These are phyloP conservation scores for Colletotrichum melonis DNA, from an alignment of 2,329 filamentous ascomycete species.

Conservation along the genomic window DNA sequence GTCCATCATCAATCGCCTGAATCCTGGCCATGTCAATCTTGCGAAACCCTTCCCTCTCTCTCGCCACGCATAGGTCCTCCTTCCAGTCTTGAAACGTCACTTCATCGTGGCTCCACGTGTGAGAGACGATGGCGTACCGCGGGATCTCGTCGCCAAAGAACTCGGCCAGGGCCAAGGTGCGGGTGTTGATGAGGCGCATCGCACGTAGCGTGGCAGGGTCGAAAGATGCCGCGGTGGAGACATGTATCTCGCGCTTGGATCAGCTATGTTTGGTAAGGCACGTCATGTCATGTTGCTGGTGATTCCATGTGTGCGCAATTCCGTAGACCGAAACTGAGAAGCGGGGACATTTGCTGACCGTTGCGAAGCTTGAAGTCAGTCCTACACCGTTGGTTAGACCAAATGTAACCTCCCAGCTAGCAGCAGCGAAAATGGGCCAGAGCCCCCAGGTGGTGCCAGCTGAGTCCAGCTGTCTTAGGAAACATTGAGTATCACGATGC, in stretches of 20 bases:
- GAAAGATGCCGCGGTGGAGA: not conserved
- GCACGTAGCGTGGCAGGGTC: not conserved
- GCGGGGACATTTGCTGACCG: not conserved
- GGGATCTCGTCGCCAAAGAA: constrained; percentile 40
- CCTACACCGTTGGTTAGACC: too few relatives aligned
- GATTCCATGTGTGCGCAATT: not conserved
- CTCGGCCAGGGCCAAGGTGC: constrained; percentile 37
- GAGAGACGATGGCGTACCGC: constrained; percentile 41
- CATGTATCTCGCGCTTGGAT: not conserved
- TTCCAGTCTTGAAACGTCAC: constrained; percentile 37
- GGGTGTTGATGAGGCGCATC: constrained; percentile 45
- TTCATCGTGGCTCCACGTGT: constrained; percentile 39
- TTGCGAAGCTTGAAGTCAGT: not conserved
- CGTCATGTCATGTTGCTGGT: not conserved
- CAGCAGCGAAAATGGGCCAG: too few relatives aligned
- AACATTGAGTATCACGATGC: too few relatives aligned
- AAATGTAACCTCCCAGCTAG: not conserved
- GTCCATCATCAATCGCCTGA: constrained; percentile 13
- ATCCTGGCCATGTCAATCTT: constrained; percentile 26
- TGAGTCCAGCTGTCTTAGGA: too few relatives aligned
- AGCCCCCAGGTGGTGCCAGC: too few relatives aligned
- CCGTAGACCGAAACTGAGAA: not conserved
- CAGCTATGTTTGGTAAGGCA: not conserved
- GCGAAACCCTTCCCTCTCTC: constrained; percentile 17
- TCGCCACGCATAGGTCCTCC: not conserved